These are phyloP conservation scores for Diaporthe helianthi DNA, from an alignment of 2,329 filamentous ascomycete genomes.

Conservation along the genomic window DNA sequence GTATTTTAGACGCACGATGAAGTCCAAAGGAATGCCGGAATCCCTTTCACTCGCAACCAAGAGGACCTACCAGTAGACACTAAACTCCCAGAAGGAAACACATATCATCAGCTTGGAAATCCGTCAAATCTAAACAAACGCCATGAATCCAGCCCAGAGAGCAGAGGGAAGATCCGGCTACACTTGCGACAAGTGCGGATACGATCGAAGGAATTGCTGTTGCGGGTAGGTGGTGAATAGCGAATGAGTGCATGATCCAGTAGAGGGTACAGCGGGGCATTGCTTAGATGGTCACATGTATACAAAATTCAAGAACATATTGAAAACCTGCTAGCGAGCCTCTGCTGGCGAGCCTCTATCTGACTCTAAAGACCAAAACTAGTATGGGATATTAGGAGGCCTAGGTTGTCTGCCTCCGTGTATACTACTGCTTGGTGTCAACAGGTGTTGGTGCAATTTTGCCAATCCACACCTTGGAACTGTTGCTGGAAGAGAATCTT, in stretches of 20 bases:
- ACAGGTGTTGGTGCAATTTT: too few species aligned
- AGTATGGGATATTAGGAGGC: too few species aligned
- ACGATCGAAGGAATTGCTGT: slow-evolving; percentile 10
- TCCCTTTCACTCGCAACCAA: background rate
- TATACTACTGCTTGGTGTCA: too few species aligned
- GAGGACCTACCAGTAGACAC: background rate
- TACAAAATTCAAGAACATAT: background rate
- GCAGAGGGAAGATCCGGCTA: background rate
- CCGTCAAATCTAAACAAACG: background rate
- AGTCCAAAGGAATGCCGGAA: background rate
- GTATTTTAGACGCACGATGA: too few species aligned
- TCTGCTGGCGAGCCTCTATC: too few species aligned
- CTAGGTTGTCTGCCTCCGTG: too few species aligned
- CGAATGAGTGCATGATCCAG: background rate
- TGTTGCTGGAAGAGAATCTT: background rate
- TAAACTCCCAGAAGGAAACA: background rate
- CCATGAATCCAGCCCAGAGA: background rate
- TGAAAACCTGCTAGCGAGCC: too few species aligned
- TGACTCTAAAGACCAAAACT: background rate
- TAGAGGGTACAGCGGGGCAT: background rate
- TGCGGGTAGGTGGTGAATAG: background rate
- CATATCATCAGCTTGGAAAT: background rate
- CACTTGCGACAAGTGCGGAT: slow-evolving; percentile 14
- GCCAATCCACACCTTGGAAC: too few species aligned
- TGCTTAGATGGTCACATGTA: background rate